phyloP scores from a whole-genome alignment of 345 rosid species.

The Citrus cavaleriei region DNA sequence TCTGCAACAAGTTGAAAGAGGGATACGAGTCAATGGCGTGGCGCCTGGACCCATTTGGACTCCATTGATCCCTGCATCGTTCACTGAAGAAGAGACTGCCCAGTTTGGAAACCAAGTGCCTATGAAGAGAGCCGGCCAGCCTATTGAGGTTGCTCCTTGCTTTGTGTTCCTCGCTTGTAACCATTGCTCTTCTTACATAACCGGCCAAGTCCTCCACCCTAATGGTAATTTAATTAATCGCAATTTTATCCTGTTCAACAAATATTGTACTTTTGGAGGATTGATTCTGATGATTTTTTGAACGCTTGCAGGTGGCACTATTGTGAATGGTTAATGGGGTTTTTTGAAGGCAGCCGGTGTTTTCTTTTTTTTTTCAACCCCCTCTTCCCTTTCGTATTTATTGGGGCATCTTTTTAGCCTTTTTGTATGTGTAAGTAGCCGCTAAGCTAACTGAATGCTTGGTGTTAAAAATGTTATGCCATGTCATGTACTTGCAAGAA shows the following conservation, averaged over 20 bases:
- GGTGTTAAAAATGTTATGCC: not conserved
- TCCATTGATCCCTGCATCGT: conserved; percentile 63
- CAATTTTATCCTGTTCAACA: not conserved
- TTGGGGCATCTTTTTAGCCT: not conserved
- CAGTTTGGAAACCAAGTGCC: conserved; percentile 57
- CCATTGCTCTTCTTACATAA: conserved; percentile 75
- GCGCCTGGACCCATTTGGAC: conserved; percentile 92
- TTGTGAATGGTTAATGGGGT: conserved; percentile 40
- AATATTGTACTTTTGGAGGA: not conserved
- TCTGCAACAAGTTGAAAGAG: conserved; percentile 54
- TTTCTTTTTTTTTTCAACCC: not conserved
- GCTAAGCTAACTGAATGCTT: not conserved
- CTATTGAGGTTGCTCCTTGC: conserved; percentile 66
- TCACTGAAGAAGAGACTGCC: conserved; percentile 41
- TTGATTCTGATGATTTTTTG: not conserved
- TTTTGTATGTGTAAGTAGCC: not conserved
- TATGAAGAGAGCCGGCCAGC: conserved; percentile 77
- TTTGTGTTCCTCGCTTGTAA: conserved; percentile 76
- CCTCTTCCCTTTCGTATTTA: not conserved
- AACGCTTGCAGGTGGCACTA: conserved; percentile 35
- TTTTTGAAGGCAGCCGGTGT: not conserved
- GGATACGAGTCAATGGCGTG: conserved; percentile 68
- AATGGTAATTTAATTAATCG: conserved; percentile 35
- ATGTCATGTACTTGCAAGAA: not conserved
- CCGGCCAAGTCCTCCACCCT: conserved; percentile 80